A percentile compares a stretch with the other conserved stretches of the same genome.
These are phyloP conservation scores for Lipomyces kockii DNA, from an alignment of 805 yeast species.

Conservation along the genomic window DNA sequence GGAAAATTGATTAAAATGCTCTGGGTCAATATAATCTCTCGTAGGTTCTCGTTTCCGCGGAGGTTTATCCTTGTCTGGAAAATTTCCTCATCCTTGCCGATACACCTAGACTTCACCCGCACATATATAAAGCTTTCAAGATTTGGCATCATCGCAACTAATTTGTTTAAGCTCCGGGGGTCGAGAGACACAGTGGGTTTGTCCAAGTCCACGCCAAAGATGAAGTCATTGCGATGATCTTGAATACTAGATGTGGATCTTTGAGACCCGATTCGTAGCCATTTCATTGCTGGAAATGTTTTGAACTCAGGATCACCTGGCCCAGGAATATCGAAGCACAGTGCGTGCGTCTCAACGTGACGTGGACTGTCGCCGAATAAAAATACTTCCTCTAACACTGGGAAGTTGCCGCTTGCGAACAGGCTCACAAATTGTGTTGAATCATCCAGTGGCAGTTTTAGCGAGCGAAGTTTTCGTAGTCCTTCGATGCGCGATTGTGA, in stretches of 20 bases:
- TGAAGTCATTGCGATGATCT: neutral
- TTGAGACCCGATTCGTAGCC: constrained; percentile 18
- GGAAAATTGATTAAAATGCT: constrained; percentile 9
- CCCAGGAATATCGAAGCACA: neutral
- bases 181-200: neutral
- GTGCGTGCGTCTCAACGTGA: neutral
- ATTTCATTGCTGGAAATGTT: neutral
- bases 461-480: neutral
- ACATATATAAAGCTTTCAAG: constrained; percentile 8
- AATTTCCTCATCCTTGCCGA: neutral
- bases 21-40: constrained; percentile 15
- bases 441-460: constrained; percentile 16
- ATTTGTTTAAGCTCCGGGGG: neutral
- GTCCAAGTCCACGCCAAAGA: neutral
- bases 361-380: neutral
- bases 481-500: neutral
- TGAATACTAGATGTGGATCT: constrained; percentile 6
- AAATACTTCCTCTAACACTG: constrained; percentile 7
- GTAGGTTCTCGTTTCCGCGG: neutral
- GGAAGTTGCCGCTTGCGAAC: neutral
- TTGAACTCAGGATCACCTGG: neutral
- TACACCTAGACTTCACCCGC: neutral
- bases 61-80: neutral
- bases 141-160: constrained; percentile 15
- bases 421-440: constrained; percentile 6